Evolutionary conservation across 257 asterid species (phyloP).

Genomic region (Datura wrightii): DNA sequence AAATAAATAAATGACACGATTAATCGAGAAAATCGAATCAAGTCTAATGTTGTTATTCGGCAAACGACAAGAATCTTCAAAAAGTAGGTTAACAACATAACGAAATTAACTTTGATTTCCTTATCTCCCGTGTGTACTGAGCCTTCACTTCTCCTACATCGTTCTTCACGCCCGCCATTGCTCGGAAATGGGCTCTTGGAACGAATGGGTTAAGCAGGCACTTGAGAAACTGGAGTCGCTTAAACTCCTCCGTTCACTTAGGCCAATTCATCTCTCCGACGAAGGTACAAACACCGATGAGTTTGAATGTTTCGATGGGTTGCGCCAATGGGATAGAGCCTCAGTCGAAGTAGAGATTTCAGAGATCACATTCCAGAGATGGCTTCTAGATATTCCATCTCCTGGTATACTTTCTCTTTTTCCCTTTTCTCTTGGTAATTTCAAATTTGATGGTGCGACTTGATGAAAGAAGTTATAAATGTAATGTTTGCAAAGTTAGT

Average conservation of each 20-base stretch:
- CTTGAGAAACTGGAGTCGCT: slow-evolving; percentile 62
- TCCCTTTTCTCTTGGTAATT: neutral
- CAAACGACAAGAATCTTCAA: no score
- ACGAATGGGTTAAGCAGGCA: slow-evolving; percentile 72
- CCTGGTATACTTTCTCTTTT: slow-evolving; percentile 53
- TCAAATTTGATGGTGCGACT: neutral
- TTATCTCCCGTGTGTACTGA: neutral
- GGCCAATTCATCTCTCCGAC: slow-evolving; percentile 72
- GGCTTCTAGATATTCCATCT: slow-evolving; percentile 82
- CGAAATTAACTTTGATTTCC: neutral
- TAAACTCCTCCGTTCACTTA: slow-evolving; percentile 77
- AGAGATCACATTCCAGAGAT: slow-evolving; percentile 76
- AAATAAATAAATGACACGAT: no score
- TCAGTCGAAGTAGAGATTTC: slow-evolving; percentile 75
- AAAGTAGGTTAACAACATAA: neutral
- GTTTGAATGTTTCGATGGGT: slow-evolving; percentile 57
- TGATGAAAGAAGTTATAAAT: neutral
- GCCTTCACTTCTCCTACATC: neutral
- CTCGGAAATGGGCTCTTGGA: slow-evolving; percentile 52
- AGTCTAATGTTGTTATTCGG: no score
- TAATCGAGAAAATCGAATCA: no score
- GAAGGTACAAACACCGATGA: slow-evolving; percentile 19
- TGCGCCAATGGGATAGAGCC: slow-evolving; percentile 80
- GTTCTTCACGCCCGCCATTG: slow-evolving; percentile 21
- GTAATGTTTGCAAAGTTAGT: neutral